Evolutionary conservation across 1,139 yeast species (phyloP).

Genomic region (Kodamaea anthophila): DNA sequence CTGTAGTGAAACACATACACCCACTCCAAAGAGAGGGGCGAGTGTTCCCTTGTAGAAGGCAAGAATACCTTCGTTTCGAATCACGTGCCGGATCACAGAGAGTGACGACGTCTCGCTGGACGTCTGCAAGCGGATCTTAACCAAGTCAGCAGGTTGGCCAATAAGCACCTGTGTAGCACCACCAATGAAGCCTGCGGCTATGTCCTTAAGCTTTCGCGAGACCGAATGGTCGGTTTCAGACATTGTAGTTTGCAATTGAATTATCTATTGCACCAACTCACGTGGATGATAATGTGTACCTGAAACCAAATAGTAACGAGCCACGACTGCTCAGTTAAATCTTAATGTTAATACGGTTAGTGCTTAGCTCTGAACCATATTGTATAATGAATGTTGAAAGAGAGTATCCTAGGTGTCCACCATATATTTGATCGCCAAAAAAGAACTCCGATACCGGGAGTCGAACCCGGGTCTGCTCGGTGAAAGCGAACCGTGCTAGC

Average conservation of each 20-base stretch:
- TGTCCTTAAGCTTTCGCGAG: slow-evolving; percentile 55
- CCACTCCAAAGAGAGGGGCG: slow-evolving; percentile 52
- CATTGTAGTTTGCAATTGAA: slow-evolving; percentile 5
- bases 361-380: no score
- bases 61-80: slow-evolving; percentile 53
- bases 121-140: slow-evolving; percentile 61
- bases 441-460: slow-evolving; percentile 64
- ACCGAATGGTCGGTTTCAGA: slow-evolving; percentile 43
- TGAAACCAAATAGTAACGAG: no score
- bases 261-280: slow-evolving; percentile 7
- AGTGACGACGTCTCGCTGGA: slow-evolving; percentile 32
- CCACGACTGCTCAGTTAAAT: no score
- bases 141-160: slow-evolving; percentile 71
- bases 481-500: slow-evolving; percentile 82
- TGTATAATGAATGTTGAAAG: no score
- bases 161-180: slow-evolving; percentile 67
- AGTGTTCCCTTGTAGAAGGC: slow-evolving; percentile 52
- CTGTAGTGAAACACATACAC: slow-evolving; percentile 69
- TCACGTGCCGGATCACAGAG: slow-evolving; percentile 47
- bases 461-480: slow-evolving; percentile 82
- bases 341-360: no score
- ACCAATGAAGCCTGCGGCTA: slow-evolving; percentile 45
- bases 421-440: no score
- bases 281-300: slow-evolving; percentile 6
- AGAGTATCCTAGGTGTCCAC: no score